phyloP scores from a whole-genome alignment of 2,329 filamentous ascomycete species.

The Escovopsis sp. region DNA sequence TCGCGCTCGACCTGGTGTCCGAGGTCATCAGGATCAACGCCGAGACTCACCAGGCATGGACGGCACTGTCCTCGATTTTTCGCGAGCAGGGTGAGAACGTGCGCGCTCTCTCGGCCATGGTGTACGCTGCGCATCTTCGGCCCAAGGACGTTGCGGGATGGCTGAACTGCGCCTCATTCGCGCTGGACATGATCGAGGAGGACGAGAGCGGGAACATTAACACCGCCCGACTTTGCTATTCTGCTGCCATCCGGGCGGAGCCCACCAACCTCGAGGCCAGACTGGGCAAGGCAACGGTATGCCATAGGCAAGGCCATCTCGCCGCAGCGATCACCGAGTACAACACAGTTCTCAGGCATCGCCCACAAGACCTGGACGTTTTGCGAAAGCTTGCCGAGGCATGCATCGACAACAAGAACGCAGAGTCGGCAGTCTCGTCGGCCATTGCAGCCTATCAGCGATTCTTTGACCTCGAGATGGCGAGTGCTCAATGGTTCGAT shows the following conservation, averaged over 20 bases:
- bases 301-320: constrained; percentile 38
- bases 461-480: constrained; percentile 28
- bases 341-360: constrained; percentile 34
- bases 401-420: constrained; percentile 34
- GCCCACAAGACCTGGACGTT: constrained; percentile 37
- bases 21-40: constrained; percentile 55
- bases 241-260: constrained; percentile 42
- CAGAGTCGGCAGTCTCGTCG: constrained; percentile 19
- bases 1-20: constrained; percentile 41
- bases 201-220: constrained; percentile 33
- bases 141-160: constrained; percentile 45
- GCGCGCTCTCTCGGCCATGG: constrained; percentile 42
- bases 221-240: constrained; percentile 43
- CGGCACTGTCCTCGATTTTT: constrained; percentile 43
- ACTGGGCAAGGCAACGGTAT: constrained; percentile 42
- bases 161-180: constrained; percentile 43
- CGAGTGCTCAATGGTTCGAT: constrained; percentile 16
- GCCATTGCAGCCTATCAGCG: constrained; percentile 34
- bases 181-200: constrained; percentile 31
- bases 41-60: constrained; percentile 51
- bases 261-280: constrained; percentile 41
- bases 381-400: constrained; percentile 42
- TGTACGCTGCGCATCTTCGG: constrained; percentile 46
- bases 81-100: constrained; percentile 41
- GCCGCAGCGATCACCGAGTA: constrained; percentile 42